Percentiles rank a stretch among this genome's conserved stretches.
Evolutionary conservation across 176 grass and related monocot genomes (phyloP).

Genomic region (Puya raimondii): DNA sequence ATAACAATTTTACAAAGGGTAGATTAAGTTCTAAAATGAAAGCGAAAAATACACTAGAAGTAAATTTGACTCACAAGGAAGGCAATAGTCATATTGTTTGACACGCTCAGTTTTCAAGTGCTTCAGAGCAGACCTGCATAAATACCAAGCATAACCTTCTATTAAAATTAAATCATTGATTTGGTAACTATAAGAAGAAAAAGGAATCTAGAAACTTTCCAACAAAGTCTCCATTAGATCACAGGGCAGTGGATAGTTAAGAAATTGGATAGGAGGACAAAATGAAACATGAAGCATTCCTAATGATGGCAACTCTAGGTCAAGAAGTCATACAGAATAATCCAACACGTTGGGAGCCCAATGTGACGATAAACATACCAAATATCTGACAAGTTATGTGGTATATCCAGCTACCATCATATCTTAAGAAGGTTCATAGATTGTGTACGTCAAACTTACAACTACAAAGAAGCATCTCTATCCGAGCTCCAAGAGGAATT

Average conservation of each 20-base stretch:
- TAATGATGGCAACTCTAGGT: not conserved
- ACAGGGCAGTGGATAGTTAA: not conserved
- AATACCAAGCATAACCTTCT: not conserved
- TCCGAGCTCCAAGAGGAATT: not conserved
- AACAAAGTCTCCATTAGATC: not conserved
- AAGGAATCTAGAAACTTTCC: not conserved
- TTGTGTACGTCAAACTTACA: not conserved
- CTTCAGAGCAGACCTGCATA: constrained; percentile 64
- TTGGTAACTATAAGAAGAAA: constrained; percentile 2
- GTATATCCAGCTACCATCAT: not conserved
- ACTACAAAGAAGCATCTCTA: not conserved
- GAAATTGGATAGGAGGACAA: not conserved
- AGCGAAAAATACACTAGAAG: not conserved
- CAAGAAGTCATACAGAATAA: not conserved
- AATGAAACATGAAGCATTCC: not conserved
- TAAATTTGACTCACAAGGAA: constrained; percentile 67
- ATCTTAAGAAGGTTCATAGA: not conserved
- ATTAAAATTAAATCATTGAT: not conserved
- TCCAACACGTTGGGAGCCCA: not conserved
- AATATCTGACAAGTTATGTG: not conserved
- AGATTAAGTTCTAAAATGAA: too few relatives aligned
- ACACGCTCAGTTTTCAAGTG: constrained; percentile 74
- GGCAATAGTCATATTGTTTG: constrained; percentile 84
- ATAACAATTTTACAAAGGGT: too few relatives aligned
- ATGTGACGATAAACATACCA: not conserved